phyloP scores from a whole-genome alignment of 148 eudicot genomes.

The Heliamphora exappendiculata region DNA sequence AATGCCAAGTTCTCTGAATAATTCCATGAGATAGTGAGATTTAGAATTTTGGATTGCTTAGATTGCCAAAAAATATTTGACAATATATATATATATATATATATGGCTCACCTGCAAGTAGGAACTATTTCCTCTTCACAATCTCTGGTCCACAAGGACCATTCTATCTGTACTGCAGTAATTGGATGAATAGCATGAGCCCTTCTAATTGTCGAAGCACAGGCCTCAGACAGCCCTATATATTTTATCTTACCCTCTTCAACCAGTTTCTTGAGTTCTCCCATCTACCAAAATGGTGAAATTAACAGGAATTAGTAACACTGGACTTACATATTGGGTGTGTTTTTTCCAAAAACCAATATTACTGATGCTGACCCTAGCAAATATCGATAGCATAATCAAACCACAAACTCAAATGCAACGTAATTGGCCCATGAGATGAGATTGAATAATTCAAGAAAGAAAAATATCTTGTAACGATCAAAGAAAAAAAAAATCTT shows the following conservation, averaged over 20 bases:
- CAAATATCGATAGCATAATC: no score
- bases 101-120: slow-evolving; percentile 16
- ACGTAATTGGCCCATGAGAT: no score
- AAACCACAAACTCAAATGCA: no score
- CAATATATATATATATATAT: no score
- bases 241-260: slow-evolving; percentile 23
- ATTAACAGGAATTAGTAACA: no score
- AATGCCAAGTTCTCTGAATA: slow-evolving; percentile 18
- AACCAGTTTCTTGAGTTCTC: slow-evolving; percentile 19
- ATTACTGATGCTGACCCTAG: no score
- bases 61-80: not conserved
- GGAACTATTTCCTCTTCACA: slow-evolving; percentile 16
- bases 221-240: slow-evolving; percentile 16
- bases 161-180: slow-evolving; percentile 18
- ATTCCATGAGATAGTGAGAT: not conserved
- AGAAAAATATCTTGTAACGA: no score
- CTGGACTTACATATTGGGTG: no score
- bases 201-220: slow-evolving; percentile 13
- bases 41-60: not conserved
- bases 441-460: no score
- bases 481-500: no score
- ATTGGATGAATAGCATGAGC: slow-evolving; percentile 18
- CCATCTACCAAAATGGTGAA: slow-evolving; percentile 11
- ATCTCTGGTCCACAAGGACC: slow-evolving; percentile 20
- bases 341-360: not conserved